Conservation (phyloP, 139 green algal species). For the Limnomonas spitsbergensis region DNA sequence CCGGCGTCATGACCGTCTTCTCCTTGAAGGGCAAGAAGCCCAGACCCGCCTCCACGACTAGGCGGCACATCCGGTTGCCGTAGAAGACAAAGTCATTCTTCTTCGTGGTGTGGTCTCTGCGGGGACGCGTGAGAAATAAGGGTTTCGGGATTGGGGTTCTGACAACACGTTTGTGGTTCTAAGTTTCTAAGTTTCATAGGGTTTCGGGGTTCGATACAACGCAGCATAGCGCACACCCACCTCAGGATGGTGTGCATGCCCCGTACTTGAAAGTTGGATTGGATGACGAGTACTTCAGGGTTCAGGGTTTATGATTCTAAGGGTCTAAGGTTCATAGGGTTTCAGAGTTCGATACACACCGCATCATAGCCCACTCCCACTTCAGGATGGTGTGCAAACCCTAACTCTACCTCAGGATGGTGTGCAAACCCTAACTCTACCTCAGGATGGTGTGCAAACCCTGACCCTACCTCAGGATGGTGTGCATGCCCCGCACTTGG, state of each 20-base stretch:
- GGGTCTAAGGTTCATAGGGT: too few species aligned
- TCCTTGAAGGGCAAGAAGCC: constrained; percentile 94
- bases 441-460: background rate
- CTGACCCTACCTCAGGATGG: constrained; percentile 35
- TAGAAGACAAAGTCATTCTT: constrained; percentile 97
- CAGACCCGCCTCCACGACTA: constrained; percentile 60
- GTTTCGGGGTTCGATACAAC: too few species aligned
- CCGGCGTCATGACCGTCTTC: constrained; percentile 86
- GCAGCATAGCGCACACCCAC: too few species aligned
- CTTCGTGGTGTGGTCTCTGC: constrained; percentile 41
- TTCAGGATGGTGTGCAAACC: background rate
- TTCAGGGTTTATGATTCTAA: too few species aligned
- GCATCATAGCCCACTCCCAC: too few species aligned
- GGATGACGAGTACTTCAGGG: constrained; percentile 78
- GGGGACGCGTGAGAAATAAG: background rate
- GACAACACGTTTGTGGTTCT: too few species aligned
- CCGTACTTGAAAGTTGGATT: constrained; percentile 83
- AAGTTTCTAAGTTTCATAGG: too few species aligned
- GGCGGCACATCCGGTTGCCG: constrained; percentile 77
- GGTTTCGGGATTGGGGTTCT: too few species aligned
- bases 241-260: constrained; percentile 89
- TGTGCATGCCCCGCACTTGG: constrained; percentile 92
- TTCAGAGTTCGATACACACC: too few species aligned
- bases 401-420: background rate
- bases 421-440: background rate